phyloP scores from a whole-genome alignment of 495 filamentous ascomycete genomes.

The Margaritispora aquatica region DNA sequence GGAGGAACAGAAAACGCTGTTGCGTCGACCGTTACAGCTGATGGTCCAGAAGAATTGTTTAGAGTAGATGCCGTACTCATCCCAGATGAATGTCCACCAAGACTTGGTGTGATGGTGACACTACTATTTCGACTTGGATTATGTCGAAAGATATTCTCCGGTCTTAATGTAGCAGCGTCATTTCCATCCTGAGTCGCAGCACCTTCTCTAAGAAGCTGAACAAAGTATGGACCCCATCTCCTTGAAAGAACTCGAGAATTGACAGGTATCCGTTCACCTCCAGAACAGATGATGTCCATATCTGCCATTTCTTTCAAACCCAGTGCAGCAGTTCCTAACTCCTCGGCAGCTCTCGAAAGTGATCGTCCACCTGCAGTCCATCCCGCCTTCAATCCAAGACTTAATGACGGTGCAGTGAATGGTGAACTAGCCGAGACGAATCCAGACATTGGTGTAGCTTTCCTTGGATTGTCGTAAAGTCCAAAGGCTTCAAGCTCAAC shows the following conservation, averaged over 20 bases:
- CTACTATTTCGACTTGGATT: constrained; percentile 64
- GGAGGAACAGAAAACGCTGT: constrained; percentile 34
- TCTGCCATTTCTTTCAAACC: constrained; percentile 81
- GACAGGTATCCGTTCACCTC: constrained; percentile 85
- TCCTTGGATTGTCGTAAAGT: constrained; percentile 88
- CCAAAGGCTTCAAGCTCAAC: constrained; percentile 97
- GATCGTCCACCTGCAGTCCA: constrained; percentile 63
- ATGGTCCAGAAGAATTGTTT: constrained; percentile 31
- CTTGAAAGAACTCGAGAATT: constrained; percentile 83
- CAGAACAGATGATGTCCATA: constrained; percentile 90
- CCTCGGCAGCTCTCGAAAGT: constrained; percentile 65
- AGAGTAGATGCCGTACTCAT: constrained; percentile 56
- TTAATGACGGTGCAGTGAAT: constrained; percentile 42
- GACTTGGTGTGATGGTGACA: constrained; percentile 75
- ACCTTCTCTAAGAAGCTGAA: constrained; percentile 78
- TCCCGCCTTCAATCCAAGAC: constrained; percentile 50
- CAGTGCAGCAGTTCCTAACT: constrained; percentile 76
- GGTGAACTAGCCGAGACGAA: constrained; percentile 78
- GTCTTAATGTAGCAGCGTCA: constrained; percentile 22
- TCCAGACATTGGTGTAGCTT: constrained; percentile 65
- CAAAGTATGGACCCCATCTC: constrained; percentile 93
- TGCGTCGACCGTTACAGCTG: constrained; percentile 28
- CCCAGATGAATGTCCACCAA: constrained; percentile 38
- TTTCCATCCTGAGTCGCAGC: constrained; percentile 47
- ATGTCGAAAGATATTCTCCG: constrained; percentile 19